phyloP scores from a whole-genome alignment of 306 rosid species.

The Cicer cuneatum region DNA sequence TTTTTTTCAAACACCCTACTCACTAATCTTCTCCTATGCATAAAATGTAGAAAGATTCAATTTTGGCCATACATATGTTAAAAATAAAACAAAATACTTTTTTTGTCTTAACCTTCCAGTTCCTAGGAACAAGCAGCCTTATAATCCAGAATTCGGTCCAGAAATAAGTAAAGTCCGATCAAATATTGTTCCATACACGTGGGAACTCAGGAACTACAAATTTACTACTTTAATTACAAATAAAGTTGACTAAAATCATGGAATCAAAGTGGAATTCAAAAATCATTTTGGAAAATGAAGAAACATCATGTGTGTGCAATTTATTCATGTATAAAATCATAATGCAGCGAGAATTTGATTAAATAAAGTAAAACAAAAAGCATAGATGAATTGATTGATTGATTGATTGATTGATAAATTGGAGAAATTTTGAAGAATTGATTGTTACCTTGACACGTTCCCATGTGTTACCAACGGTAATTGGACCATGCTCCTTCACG shows the following conservation, averaged over 20 bases:
- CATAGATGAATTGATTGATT: neutral
- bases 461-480: conserved; percentile 83
- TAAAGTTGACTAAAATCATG: neutral
- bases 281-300: neutral
- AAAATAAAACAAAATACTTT: no score
- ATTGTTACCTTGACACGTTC: conserved; percentile 71
- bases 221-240: neutral
- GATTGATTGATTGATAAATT: neutral
- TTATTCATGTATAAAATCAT: neutral
- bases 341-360: neutral
- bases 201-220: no score
- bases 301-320: neutral
- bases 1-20: neutral
- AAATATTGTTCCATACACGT: no score
- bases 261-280: neutral
- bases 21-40: conserved; percentile 16
- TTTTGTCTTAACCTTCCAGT: no score
- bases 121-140: no score
- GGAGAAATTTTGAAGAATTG: neutral
- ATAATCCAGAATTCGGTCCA: no score
- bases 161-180: no score
- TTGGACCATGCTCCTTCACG: conserved; percentile 87
- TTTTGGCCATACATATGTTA: no score
- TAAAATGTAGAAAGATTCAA: neutral
- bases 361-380: neutral